phyloP scores from a whole-genome alignment of 805 yeast species.

The Candida khao-thaluensis region DNA sequence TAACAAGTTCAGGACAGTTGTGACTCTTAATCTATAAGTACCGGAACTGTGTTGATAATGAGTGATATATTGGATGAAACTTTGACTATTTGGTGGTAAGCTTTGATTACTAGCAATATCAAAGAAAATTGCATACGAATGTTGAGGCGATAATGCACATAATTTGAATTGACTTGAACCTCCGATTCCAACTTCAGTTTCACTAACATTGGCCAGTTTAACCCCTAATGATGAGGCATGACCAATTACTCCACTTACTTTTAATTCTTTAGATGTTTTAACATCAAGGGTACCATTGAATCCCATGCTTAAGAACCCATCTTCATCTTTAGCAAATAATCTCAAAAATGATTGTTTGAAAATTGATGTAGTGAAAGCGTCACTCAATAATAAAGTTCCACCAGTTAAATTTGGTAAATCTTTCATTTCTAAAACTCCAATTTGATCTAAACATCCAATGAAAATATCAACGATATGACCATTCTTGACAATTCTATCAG shows the following conservation, averaged over 20 bases:
- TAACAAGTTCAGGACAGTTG: conserved; percentile 51
- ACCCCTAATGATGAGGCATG: conserved; percentile 59
- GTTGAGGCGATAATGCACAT: conserved; percentile 56
- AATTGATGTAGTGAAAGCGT: conserved; percentile 64
- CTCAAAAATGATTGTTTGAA: conserved; percentile 63
- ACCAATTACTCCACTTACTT: conserved; percentile 60
- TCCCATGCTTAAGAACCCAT: conserved; percentile 49
- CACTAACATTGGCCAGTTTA: conserved; percentile 76
- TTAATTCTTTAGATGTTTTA: conserved; percentile 48
- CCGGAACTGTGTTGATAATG: conserved; percentile 64
- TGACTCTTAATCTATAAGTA: conserved; percentile 56
- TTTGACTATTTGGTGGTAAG: conserved; percentile 27
- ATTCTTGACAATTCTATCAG: conserved; percentile 44
- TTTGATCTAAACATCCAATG: conserved; percentile 68
- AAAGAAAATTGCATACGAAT: conserved; percentile 57
- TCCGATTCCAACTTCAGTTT: conserved; percentile 91
- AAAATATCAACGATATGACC: conserved; percentile 59
- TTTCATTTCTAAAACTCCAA: conserved; percentile 68
- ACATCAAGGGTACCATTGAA: conserved; percentile 61
- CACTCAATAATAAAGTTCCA: conserved; percentile 61
- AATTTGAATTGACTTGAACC: conserved; percentile 87
- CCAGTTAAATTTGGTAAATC: conserved; percentile 57
- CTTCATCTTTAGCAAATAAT: conserved; percentile 40
- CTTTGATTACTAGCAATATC: conserved; percentile 44
- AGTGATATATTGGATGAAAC: conserved; percentile 53